These are phyloP conservation scores for Tritrichomonas foetus DNA, from an alignment of 208 protist species.

Conservation along the genomic window DNA sequence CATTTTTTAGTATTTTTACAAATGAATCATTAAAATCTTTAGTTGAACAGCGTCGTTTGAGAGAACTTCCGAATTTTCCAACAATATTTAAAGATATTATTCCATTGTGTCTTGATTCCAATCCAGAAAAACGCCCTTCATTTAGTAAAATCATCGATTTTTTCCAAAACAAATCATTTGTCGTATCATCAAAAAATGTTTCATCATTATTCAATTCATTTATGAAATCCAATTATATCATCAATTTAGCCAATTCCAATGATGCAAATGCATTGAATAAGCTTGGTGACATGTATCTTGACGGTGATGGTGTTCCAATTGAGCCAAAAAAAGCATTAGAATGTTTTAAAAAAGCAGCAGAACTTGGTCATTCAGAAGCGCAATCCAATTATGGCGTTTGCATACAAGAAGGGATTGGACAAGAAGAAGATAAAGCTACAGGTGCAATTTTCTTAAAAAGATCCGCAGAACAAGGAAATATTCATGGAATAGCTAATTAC, in stretches of 20 bases:
- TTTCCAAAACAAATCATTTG: too few species aligned
- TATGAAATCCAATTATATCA: not conserved
- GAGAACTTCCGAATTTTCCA: too few species aligned
- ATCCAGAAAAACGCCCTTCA: not conserved
- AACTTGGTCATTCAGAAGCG: not conserved
- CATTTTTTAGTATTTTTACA: not conserved
- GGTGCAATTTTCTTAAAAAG: not conserved
- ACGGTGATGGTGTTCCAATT: not conserved
- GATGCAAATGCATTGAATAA: not conserved
- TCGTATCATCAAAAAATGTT: too few species aligned
- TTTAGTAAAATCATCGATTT: not conserved
- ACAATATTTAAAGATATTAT: too few species aligned
- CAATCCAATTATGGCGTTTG: not conserved
- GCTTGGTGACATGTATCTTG: not conserved
- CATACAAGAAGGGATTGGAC: not conserved
- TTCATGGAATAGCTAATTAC: not conserved
- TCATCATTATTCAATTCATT: too few species aligned
- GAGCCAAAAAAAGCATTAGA: not conserved
- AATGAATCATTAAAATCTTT: too few species aligned
- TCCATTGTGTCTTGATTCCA: not conserved
- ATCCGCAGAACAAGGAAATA: not conserved
- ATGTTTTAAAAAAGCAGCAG: not conserved
- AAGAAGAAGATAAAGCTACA: too few species aligned
- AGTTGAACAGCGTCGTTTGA: too few species aligned
- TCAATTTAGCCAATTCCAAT: not conserved